Percentiles rank a stretch among this genome's conserved stretches.
These are phyloP conservation scores for Penicillium hesseltinei DNA, from an alignment of 2,329 filamentous ascomycete species.

Conservation along the genomic window DNA sequence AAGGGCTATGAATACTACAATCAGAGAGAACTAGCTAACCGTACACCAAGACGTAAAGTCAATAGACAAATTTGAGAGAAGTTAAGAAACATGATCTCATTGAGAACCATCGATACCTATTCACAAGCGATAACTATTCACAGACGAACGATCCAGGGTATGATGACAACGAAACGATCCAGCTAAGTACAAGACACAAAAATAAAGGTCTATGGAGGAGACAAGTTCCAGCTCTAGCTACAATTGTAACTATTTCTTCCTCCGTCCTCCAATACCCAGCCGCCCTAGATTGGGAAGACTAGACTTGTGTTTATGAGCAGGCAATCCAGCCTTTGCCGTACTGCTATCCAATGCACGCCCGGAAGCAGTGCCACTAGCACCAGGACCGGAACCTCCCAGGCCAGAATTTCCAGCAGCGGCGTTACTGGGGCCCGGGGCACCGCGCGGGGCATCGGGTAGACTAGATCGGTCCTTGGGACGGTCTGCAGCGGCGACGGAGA, in stretches of 20 bases:
- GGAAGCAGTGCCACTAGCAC: constrained; percentile 46
- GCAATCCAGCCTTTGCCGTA: constrained; percentile 24
- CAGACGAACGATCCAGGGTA: neutral
- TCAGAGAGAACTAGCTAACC: neutral
- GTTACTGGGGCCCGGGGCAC: constrained; percentile 18
- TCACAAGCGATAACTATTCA: neutral
- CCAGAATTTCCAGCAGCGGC: constrained; percentile 42
- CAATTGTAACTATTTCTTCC: constrained; percentile 38
- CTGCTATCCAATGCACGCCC: constrained; percentile 15
- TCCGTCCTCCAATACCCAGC: constrained; percentile 67
- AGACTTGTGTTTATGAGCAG: constrained; percentile 58
- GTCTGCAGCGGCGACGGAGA: constrained; percentile 31
- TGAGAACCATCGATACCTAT: neutral
- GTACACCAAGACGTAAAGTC: too few species aligned
- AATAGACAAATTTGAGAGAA: neutral
- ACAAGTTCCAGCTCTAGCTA: neutral
- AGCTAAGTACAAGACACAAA: neutral
- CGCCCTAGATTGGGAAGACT: constrained; percentile 69
- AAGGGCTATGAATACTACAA: neutral
- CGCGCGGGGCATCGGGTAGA: constrained; percentile 36
- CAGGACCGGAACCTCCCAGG: constrained; percentile 16
- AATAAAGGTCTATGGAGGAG: neutral
- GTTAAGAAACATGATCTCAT: neutral
- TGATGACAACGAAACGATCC: constrained; percentile 25
- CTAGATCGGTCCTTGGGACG: constrained; percentile 31